These are phyloP conservation scores for Penicillium dipodomyicola DNA, from an alignment of 495 filamentous ascomycete genomes.

Conservation along the genomic window DNA sequence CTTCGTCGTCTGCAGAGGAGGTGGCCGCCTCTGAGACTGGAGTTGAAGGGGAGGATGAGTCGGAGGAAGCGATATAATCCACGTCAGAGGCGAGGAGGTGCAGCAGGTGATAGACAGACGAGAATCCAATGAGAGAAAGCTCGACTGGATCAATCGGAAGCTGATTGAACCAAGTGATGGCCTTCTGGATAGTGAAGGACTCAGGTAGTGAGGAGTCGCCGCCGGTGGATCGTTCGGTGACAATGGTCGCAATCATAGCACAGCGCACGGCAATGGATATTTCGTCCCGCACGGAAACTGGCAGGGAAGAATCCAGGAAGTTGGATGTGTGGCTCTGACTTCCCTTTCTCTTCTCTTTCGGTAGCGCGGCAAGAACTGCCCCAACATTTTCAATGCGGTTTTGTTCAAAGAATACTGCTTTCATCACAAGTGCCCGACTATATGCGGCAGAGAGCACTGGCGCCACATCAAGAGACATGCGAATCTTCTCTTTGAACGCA, in stretches of 20 bases:
- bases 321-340: conserved; percentile 34
- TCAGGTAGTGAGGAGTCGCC: conserved; percentile 33
- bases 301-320: conserved; percentile 49
- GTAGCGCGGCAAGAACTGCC: conserved; percentile 49
- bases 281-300: conserved; percentile 57
- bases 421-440: conserved; percentile 73
- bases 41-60: conserved; percentile 34
- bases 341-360: conserved; percentile 39
- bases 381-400: conserved; percentile 47
- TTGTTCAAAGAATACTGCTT: conserved; percentile 46
- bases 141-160: conserved; percentile 47
- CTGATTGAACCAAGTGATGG: conserved; percentile 45
- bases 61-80: conserved; percentile 44
- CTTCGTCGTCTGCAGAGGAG: conserved; percentile 36
- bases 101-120: conserved; percentile 70
- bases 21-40: conserved; percentile 19
- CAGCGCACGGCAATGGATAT: conserved; percentile 71
- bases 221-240: conserved; percentile 42
- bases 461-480: conserved; percentile 68
- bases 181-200: conserved; percentile 43
- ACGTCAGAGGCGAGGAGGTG: conserved; percentile 54
- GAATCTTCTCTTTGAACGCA: conserved; percentile 55
- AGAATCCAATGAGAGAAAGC: conserved; percentile 73
- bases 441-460: conserved; percentile 76
- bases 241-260: conserved; percentile 74